A percentile compares a stretch with the other conserved stretches of the same genome.
These are phyloP conservation scores for Cairneyella variabilis DNA, from an alignment of 495 filamentous ascomycete genomes.

Conservation along the genomic window DNA sequence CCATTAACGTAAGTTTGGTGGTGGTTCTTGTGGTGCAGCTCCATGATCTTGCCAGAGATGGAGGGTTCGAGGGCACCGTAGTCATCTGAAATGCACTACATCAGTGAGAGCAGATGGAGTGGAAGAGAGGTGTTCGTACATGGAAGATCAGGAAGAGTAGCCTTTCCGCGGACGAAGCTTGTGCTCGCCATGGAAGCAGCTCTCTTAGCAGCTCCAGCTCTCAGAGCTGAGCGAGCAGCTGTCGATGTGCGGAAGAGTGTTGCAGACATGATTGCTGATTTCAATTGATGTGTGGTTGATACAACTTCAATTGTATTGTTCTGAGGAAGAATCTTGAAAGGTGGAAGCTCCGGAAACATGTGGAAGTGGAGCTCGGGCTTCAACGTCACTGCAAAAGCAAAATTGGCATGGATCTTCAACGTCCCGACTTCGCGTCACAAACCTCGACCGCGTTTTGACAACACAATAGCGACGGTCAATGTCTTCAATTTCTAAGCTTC, in stretches of 20 bases:
- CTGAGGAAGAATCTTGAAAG: constrained; percentile 1
- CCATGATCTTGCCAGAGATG: constrained; percentile 98
- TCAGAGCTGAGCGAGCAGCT: constrained; percentile 33
- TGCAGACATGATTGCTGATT: constrained; percentile 41
- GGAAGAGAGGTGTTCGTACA: constrained; percentile 52
- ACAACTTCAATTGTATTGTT: constrained; percentile 10
- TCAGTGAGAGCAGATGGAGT: background rate
- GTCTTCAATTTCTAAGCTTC: background rate
- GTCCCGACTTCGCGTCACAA: constrained; percentile 6
- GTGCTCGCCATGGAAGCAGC: constrained; percentile 60
- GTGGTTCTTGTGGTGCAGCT: constrained; percentile 79
- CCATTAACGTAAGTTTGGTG: constrained; percentile 77
- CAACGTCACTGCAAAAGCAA: constrained; percentile 18
- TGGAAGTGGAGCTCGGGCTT: constrained; percentile 5
- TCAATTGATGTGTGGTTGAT: constrained; percentile 2
- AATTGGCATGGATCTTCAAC: constrained; percentile 17
- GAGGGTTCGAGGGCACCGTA: constrained; percentile 90
- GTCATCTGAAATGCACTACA: constrained; percentile 57
- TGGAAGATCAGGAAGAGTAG: constrained; percentile 87
- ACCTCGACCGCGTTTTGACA: background rate
- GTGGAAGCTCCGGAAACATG: background rate
- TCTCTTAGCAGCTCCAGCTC: constrained; percentile 40
- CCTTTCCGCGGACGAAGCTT: constrained; percentile 80
- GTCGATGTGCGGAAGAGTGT: constrained; percentile 48
- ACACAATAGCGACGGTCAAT: background rate